Evolutionary conservation across 2,329 filamentous ascomycete species (phyloP), one percentile per base, ranked within the genome.

Genomic region (Fusarium buxicola): DNA sequence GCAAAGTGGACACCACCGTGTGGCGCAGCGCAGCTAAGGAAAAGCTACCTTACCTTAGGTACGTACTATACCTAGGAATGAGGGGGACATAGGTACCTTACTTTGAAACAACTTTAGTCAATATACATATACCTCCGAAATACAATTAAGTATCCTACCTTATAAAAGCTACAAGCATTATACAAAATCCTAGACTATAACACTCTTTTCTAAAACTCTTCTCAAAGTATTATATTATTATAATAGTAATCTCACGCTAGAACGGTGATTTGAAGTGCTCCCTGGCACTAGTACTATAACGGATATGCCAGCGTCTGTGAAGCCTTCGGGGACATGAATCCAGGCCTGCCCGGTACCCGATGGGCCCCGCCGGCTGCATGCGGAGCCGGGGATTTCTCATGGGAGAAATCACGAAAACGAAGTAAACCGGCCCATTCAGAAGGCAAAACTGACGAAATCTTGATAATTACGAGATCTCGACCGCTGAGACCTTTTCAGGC

Each of bases 1-100:
- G 51, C 60, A 67, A 67, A 58, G 65, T 69, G 64, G 56, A 56
- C 53, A 65, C 58, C 57, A 54, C 63, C 55, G 58, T 46, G 55
- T 60, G 47, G 63, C 50, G 63, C 58, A 65, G 58, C 53, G 32
- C 41, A 51, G 28, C 24, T 40, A 16, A 57, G 46, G 25, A 31
- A 18, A 60, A 48, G 25, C n/a, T n/a, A n/a, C n/a, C n/a, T n/a
- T n/a, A n/a, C n/a, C n/a, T n/a, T n/a, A n/a, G n/a, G n/a, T n/a
- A n/a, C n/a, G n/a, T n/a, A n/a, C n/a, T n/a, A n/a, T n/a, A n/a
- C n/a, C n/a, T n/a, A n/a, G n/a, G n/a, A n/a, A n/a, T n/a, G n/a
- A n/a, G n/a, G n/a, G n/a, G n/a, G n/a, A n/a, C n/a, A n/a, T n/a
- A n/a, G n/a, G n/a, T n/a, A n/a, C n/a, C n/a, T n/a, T n/a, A n/a